Base-by-base conservation (phyloP, 805 yeast genomes). In the Ogataea nitratoaversa region DNA sequence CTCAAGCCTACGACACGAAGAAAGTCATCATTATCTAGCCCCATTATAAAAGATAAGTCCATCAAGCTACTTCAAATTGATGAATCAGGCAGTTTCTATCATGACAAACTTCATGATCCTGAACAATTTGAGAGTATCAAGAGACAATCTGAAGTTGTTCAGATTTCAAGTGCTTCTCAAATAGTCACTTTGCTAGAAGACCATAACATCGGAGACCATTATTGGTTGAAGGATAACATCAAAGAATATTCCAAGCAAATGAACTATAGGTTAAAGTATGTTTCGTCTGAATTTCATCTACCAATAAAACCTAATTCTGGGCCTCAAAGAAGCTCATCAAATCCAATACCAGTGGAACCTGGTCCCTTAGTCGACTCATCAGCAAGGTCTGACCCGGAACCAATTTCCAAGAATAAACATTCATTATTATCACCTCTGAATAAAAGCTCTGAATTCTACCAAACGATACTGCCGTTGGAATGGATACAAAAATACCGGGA, bases 401-500 rank as follows among this genome's bases (percentile, higher is more conserved):
- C 8, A 11, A 9, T 2, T 24, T 7, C 17, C 11, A 23, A 33
- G 19, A 1, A 22, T 24, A 16, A 12, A 1, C 36, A 38, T 1
- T 63, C 71, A 1, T 49, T 56, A 8, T 34, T 66, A 7, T 75
- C 81, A 0, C 80, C 82, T 2, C 60, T 66, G 35, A 65, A 68
- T 36, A 61, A 63, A n/a, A 59, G 60, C 3, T 63, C 74, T 0
- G 50, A 55, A 1, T 68, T 56, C 45, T 73, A 76, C 1, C 60
- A 67, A 27, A 68, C 71, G 0, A 47, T 76, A 1, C 50, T 76
- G 23, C 64, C 72, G 2, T 47, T 54, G 1, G 61, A 71, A 19
- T 81, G 86, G 87, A 43, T 78, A 12, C 65, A 67, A 27, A 79
- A 77, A 50, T 76, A 79, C 49, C 59, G 62, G 20, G 61, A 66